These are phyloP conservation scores for Aspergillus thermomutatus DNA, from an alignment of 2,329 filamentous ascomycete genomes.

Conservation along the genomic window DNA sequence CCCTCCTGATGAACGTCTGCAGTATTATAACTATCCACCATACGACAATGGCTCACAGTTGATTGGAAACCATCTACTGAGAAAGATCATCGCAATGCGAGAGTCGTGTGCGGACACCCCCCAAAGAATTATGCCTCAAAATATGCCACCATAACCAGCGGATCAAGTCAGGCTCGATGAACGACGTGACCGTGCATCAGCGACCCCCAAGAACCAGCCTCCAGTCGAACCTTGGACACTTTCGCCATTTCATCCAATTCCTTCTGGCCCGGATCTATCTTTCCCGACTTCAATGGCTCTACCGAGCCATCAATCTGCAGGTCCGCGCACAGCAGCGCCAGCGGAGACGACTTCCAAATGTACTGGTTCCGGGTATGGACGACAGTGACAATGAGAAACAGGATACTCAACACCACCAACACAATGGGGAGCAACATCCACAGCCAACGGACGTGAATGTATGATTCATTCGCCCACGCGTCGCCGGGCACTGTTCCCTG, in stretches of 20 bases:
- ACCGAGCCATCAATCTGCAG: not conserved
- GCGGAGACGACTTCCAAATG: conserved; percentile 25
- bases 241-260: not conserved
- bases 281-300: not conserved
- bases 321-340: conserved; percentile 22
- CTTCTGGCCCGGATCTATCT: not conserved
- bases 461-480: conserved; percentile 19
- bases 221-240: not conserved
- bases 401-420: conserved; percentile 43
- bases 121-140: no score
- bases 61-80: no score
- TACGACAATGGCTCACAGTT: no score
- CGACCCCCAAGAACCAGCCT: not conserved
- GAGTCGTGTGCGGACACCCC: no score
- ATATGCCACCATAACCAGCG: no score
- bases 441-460: conserved; percentile 20
- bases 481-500: conserved; percentile 9
- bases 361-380: conserved; percentile 22
- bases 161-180: not conserved
- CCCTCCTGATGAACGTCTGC: no score
- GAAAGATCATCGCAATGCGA: no score
- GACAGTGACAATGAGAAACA: conserved; percentile 48
- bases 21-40: no score
- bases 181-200: not conserved
- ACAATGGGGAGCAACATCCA: conserved; percentile 20